Percentiles rank a stretch among this genome's conserved stretches.
phyloP scores from a whole-genome alignment of 1,284 basidiomycete genomes.

The Phenoliferia sp. region DNA sequence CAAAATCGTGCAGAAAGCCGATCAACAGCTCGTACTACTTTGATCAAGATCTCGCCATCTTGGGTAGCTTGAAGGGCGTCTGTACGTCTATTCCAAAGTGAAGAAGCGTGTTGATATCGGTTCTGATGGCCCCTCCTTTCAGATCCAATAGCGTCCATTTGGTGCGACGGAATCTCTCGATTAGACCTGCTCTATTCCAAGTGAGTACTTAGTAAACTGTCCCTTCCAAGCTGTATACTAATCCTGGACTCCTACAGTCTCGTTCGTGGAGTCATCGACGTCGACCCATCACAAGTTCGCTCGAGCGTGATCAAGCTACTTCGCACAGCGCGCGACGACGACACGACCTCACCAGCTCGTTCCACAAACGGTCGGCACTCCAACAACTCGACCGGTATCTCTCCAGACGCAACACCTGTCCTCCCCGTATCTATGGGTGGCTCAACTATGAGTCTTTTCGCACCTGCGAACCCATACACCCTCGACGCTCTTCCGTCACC shows the following conservation, averaged over 20 bases:
- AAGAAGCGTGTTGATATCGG: no score
- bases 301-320: conserved; percentile 27
- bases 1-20: conserved; percentile 11
- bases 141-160: conserved; percentile 29
- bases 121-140: background rate
- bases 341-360: background rate
- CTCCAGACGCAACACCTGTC: no score
- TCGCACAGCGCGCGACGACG: conserved; percentile 12
- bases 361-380: background rate
- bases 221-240: no score
- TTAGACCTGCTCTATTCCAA: conserved; percentile 24
- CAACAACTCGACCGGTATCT: background rate
- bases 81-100: no score
- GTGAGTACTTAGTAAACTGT: background rate
- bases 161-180: conserved; percentile 29
- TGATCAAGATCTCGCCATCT: conserved; percentile 21
- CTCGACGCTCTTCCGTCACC: background rate
- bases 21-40: conserved; percentile 13
- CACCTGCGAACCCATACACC: background rate
- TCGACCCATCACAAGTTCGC: conserved; percentile 29
- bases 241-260: background rate
- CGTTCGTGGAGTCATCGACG: conserved; percentile 26
- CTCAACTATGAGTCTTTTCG: background rate
- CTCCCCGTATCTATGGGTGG: no score
- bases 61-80: conserved; percentile 16